Evolutionary conservation across 1,139 yeast species (phyloP), one percentile per base, ranked within the genome.

Genomic region (Blastobotrys aristatus): DNA sequence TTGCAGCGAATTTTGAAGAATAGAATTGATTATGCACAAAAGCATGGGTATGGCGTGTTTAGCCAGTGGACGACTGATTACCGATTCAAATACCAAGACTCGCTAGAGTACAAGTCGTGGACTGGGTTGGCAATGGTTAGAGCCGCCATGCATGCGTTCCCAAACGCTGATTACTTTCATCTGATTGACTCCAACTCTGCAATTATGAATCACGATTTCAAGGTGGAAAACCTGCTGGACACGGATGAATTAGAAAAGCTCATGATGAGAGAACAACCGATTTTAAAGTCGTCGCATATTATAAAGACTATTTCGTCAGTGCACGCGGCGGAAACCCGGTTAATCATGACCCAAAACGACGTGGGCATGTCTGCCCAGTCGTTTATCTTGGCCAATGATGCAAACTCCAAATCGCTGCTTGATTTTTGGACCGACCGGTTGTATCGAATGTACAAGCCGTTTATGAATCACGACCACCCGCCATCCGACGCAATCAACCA

Each of bases 91-190:
- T 57, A 57, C 39, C 36, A 22, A 8, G 21, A 30, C 4, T 37
- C 41, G 2, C 18, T 20, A 10, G 44, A 40, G 13, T 37, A 47
- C 36, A 43, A 51, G 41, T 76, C 75, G 50, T 84, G 94, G 92
- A 74, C 78, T 20, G 75, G 81, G 55, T 57, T 82, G 33, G 73
- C 75, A 50, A 65, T 79, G 36, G 62, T 84, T 62, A 74, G 94
- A 54, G 90, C 90, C 13, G 96, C 96, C 7, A 79, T 87, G 82
- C 79, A 79, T 64, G 90, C 95, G 0, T 86, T 87, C 69, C 96
- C 96, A 1, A 70, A 80, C 38, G 83, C 95, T 6, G 79, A 84
- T 60, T 84, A 87, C 74, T 82, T 87, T 58, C 84, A 96, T 89
- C 89, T 80, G 60, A 62, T 89, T 42, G 95, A 85, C 62, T 53